Evolutionary conservation across 1,284 basidiomycete species (phyloP), one percentile per base, ranked within the genome.

Genomic region (Hymenochaete sp.): DNA sequence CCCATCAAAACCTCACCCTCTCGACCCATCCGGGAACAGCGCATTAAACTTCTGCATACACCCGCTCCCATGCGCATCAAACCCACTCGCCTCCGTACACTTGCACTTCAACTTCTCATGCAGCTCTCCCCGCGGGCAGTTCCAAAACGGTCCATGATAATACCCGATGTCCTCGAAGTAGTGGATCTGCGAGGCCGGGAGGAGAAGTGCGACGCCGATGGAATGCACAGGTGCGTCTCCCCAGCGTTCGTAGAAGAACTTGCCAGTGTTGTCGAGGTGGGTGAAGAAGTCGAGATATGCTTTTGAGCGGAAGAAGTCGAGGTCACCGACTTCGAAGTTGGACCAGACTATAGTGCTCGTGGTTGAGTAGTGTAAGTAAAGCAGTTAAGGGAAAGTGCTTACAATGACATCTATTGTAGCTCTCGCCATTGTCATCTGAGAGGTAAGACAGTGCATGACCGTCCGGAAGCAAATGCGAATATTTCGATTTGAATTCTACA

Each of bases 211-310:
- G 0, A 74, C 82, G 9, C 73, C 84, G 44, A 89, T 82, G 37
- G 76, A 79, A 59, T 89, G 84, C 1, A 89, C 79, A 0, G 84
- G 87, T 2, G 87, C 87, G 58, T 90, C 85, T 33, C 84, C 85
- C 82, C 81, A 82, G 29, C 80, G 70, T 70, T 87, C 82, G 56
- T 87, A 86, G 60, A 82, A 84, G 61, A 87, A 86, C 2, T 85
- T 85, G 33, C 87, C 87, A 11, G 70, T 67, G 19, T 66, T 56
- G 54, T 91, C 86, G 11, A 91, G 70, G 56, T 73, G 71, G 3
- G 83, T 72, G 60, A 91, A 90, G 69, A 76, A 90, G 36, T 72
- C 68, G 39, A 64, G 67, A 63, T 91, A 91, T 1, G 81, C 76
- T 27, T 79, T 68, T 4, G 71, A 62, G 4, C 75, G 62, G 71